Conservation (phyloP, 2,329 filamentous ascomycete genomes). For the Hymenoscyphus scutula region DNA sequence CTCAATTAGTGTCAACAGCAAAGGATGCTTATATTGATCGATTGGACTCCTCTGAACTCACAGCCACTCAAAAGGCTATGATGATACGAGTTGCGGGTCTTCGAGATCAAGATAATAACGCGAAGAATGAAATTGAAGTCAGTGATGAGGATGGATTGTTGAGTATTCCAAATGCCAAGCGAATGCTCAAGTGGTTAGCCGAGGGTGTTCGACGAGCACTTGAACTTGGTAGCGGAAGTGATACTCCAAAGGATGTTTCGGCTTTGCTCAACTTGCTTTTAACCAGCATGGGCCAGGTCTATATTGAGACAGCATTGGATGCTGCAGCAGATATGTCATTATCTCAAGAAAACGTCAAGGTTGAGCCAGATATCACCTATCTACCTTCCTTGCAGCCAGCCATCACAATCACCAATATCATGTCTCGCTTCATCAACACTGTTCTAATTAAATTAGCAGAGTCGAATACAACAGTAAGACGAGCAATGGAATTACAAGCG, state of each 20-base stretch:
- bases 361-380: constrained; percentile 84
- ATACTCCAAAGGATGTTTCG: constrained; percentile 92
- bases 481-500: constrained; percentile 67
- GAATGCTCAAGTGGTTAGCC: constrained; percentile 96
- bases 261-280: constrained; percentile 81
- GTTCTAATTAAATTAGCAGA: constrained; percentile 88
- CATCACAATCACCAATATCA: constrained; percentile 86
- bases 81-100: constrained; percentile 86
- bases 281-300: constrained; percentile 82
- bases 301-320: constrained; percentile 64
- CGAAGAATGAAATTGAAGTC: constrained; percentile 82
- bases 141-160: constrained; percentile 84
- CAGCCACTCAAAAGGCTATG: constrained; percentile 83
- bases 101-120: constrained; percentile 66
- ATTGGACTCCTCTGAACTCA: constrained; percentile 84
- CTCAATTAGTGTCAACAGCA: constrained; percentile 81
- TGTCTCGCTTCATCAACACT: constrained; percentile 87
- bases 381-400: constrained; percentile 75
- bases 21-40: constrained; percentile 89
- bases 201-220: constrained; percentile 89
- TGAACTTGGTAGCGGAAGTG: constrained; percentile 81
- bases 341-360: constrained; percentile 74
- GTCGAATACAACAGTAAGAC: constrained; percentile 79
- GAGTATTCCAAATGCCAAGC: constrained; percentile 83
- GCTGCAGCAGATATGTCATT: constrained; percentile 72